Evolutionary conservation across 2,329 filamentous ascomycete species (phyloP), one percentile per base, ranked within the genome.

Genomic region (Esteya vermicola): DNA sequence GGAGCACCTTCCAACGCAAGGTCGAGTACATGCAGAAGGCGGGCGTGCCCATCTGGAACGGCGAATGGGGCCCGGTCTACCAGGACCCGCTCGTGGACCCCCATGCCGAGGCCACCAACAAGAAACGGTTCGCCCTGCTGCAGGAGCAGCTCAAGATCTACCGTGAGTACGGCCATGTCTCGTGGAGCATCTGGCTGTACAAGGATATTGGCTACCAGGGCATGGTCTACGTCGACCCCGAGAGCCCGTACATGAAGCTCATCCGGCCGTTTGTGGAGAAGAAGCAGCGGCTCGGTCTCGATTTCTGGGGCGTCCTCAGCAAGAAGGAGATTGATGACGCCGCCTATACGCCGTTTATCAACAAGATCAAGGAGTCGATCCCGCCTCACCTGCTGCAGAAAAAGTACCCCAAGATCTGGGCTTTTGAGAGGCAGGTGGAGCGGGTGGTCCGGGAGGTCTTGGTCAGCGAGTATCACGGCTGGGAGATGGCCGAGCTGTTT

Each of bases 401-500:
- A 43, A 61, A 63, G 19, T 70, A 72, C 49, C 65, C 68, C 3
- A 58, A 60, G 37, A 52, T 63, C 2, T 73, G 70, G 64, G 60
- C 57, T 2, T 65, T 67, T n/a, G 61, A 70, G 14, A 48, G 66
- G 14, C 67, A 73, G 37, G 53, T 73, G 12, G 62, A 69, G 37
- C 57, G 62, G 14, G 59, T 62, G 32, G 58, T 47, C 50, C 64
- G 46, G 0, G 58, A 61, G 46, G 52, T 49, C 5, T 36, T 61
- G 12, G 49, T 76, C 48, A 64, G 64, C 9, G 63, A 66, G 43
- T 68, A 66, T 38, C 57, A 71, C 42, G 59, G 59, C 6, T 63
- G 65, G 51, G 73, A 77, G 50, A 67, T 72, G 52, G 71, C 70
- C 1, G 63, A 65, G 48, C 52, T 72, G 25, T 78, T 78, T 47